phyloP scores from a whole-genome alignment of 179 eudicot species.

The Gypsophila paniculata region DNA sequence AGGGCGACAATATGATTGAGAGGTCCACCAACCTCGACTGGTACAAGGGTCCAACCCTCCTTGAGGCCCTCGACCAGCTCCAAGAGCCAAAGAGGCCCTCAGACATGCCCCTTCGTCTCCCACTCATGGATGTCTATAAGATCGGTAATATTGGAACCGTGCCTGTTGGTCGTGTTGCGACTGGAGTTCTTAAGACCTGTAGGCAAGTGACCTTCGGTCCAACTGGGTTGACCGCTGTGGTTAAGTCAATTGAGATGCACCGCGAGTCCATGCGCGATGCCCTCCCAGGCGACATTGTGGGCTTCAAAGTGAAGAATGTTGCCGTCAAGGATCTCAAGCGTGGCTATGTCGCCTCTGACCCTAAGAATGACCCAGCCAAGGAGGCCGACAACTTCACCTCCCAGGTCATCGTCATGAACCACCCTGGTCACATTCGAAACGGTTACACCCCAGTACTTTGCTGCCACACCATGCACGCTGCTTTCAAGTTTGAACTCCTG shows the following conservation, averaged over 20 bases:
- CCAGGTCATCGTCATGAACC: background rate
- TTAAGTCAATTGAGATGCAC: conserved; percentile 28
- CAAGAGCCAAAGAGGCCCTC: too few relatives aligned
- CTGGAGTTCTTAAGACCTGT: too few relatives aligned
- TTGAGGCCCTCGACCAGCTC: too few relatives aligned
- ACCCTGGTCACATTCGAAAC: background rate
- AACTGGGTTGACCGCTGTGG: background rate
- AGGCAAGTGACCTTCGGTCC: background rate
- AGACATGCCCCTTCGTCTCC: too few relatives aligned
- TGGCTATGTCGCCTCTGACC: conserved; percentile 40
- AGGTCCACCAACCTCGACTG: too few relatives aligned
- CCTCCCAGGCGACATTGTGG: conserved; percentile 38
- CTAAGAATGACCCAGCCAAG: conserved; percentile 40
- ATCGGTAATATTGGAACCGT: too few relatives aligned
- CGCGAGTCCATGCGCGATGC: conserved; percentile 39
- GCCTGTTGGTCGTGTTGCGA: too few relatives aligned
- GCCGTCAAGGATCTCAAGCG: conserved; percentile 39
- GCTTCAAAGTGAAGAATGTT: conserved; percentile 38
- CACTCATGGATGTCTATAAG: too few relatives aligned
- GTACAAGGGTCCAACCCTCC: too few relatives aligned
- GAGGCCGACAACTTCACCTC: background rate
- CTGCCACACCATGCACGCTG: conserved; percentile 38
- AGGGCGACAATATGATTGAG: too few relatives aligned
- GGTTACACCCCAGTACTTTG: conserved; percentile 22
- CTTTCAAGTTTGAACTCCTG: too few relatives aligned